These are phyloP conservation scores for Pestalotiopsis sp. DNA, from an alignment of 2,329 filamentous ascomycete genomes.

Conservation along the genomic window DNA sequence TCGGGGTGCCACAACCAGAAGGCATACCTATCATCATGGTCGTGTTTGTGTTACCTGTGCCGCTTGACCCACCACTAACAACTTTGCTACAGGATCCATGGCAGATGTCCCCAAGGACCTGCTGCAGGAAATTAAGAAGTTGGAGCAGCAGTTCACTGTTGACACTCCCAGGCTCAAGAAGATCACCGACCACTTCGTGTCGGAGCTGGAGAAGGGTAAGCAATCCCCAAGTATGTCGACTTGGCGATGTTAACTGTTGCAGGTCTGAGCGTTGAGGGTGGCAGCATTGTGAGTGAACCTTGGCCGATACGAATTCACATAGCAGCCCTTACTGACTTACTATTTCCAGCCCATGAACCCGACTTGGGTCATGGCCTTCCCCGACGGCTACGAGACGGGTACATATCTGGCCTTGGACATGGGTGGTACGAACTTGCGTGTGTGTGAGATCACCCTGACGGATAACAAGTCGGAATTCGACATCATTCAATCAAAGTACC, in stretches of 20 bases:
- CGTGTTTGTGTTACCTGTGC: neutral
- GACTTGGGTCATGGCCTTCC: slow-evolving; percentile 92
- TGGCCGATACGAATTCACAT: slow-evolving; percentile 1
- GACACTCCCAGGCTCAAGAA: slow-evolving; percentile 80
- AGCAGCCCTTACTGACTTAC: slow-evolving; percentile 14
- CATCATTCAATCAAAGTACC: slow-evolving; percentile 95
- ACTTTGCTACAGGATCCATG: slow-evolving; percentile 71
- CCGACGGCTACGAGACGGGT: slow-evolving; percentile 83
- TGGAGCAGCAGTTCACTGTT: slow-evolving; percentile 85
- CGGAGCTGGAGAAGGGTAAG: slow-evolving; percentile 82
- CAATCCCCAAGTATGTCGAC: slow-evolving; percentile 20
- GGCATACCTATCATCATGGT: slow-evolving; percentile 22
- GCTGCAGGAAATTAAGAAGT: slow-evolving; percentile 74
- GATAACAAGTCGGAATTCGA: slow-evolving; percentile 89
- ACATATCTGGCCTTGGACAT: slow-evolving; percentile 91
- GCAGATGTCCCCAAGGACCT: slow-evolving; percentile 88
- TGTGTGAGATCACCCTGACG: slow-evolving; percentile 89
- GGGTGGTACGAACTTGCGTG: slow-evolving; percentile 93
- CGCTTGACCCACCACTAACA: neutral
- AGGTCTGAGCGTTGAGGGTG: slow-evolving; percentile 85
- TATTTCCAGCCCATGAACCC: slow-evolving; percentile 85
- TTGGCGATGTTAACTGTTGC: slow-evolving; percentile 17
- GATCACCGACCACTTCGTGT: slow-evolving; percentile 87
- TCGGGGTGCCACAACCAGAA: slow-evolving; percentile 15
- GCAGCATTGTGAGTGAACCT: slow-evolving; percentile 76